Percentiles rank a stretch among this genome's conserved stretches.
phyloP scores from a whole-genome alignment of 2,329 filamentous ascomycete species.

The Exophiala sp. region DNA sequence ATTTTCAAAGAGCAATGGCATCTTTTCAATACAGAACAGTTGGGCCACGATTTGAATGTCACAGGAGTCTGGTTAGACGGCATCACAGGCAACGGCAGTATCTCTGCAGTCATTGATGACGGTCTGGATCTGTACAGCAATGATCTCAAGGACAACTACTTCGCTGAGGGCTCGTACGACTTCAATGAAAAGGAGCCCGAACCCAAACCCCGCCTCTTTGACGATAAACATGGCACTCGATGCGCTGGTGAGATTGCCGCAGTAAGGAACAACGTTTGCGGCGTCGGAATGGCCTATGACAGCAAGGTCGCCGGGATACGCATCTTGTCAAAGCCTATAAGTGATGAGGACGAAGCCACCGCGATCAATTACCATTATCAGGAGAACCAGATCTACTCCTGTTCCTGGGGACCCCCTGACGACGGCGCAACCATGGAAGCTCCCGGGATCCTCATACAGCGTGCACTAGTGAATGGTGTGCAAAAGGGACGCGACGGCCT shows the following conservation, averaged over 20 bases:
- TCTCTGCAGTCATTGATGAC: constrained; percentile 92
- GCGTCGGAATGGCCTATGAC: constrained; percentile 92
- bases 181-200: constrained; percentile 81
- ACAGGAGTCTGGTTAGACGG: constrained; percentile 86
- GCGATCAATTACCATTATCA: constrained; percentile 90
- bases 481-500: constrained; percentile 77
- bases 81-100: constrained; percentile 81
- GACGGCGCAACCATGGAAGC: constrained; percentile 92
- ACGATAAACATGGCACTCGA: constrained; percentile 86
- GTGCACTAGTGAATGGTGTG: constrained; percentile 85
- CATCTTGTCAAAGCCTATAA: constrained; percentile 84
- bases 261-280: constrained; percentile 86
- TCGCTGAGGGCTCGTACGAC: constrained; percentile 84
- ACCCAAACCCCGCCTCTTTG: constrained; percentile 72
- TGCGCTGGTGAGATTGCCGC: constrained; percentile 93
- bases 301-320: constrained; percentile 85
- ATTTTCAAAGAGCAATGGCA: constrained; percentile 97
- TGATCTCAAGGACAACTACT: constrained; percentile 90
- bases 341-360: constrained; percentile 83
- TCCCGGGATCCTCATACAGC: constrained; percentile 78
- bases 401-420: constrained; percentile 95
- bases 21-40: constrained; percentile 72
- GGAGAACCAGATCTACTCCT: constrained; percentile 94
- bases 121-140: constrained; percentile 93
- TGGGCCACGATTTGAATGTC: constrained; percentile 93